Percentiles rank a stretch among this genome's conserved stretches.
phyloP scores from a whole-genome alignment of 352 stramenopile genomes.

The Pythium dissimile region DNA sequence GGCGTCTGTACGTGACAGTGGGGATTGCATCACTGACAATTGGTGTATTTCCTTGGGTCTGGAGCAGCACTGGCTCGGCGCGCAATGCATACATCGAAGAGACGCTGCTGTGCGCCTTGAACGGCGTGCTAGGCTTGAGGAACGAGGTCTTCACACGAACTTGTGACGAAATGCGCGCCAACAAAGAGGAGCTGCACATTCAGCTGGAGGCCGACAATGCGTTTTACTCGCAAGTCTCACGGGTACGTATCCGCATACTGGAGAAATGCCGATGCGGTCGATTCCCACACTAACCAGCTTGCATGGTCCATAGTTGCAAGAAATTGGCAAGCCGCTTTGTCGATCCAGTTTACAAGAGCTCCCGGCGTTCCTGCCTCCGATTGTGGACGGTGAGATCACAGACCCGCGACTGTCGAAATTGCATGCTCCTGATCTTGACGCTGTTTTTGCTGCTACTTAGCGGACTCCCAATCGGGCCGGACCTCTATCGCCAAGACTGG shows the following conservation, averaged over 20 bases:
- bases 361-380: constrained; percentile 79
- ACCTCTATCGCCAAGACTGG: constrained; percentile 90
- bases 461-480: neutral
- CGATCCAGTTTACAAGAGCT: constrained; percentile 70
- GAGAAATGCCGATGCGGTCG: neutral
- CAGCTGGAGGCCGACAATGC: constrained; percentile 94
- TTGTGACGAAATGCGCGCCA: constrained; percentile 24
- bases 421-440: neutral
- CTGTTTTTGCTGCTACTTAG: neutral
- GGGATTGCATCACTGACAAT: neutral
- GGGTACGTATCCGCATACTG: constrained; percentile 22
- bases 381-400: constrained; percentile 39
- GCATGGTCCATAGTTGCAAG: constrained; percentile 53
- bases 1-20: neutral
- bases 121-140: constrained; percentile 49
- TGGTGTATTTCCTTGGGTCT: neutral
- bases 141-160: constrained; percentile 16
- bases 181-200: constrained; percentile 47
- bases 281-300: neutral
- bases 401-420: neutral
- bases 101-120: constrained; percentile 73
- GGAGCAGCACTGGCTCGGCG: constrained; percentile 32
- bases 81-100: constrained; percentile 92
- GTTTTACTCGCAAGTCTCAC: constrained; percentile 93
- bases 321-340: constrained; percentile 47